phyloP scores from a whole-genome alignment of 257 asterid species.

The Henckelia pumila region DNA sequence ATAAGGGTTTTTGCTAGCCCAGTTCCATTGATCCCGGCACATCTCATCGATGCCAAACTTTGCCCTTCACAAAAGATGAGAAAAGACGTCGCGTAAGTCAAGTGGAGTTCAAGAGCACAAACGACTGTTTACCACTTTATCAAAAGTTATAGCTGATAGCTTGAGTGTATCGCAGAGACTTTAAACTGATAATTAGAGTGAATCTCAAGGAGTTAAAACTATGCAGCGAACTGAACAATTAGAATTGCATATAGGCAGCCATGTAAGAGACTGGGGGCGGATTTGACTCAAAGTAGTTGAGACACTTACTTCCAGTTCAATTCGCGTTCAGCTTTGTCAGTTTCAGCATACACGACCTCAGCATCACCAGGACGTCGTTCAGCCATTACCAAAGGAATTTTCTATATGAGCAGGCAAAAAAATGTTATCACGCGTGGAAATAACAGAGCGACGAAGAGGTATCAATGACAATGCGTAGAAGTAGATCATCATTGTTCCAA shows the following conservation, averaged over 20 bases:
- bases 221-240: too few species aligned
- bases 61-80: slow-evolving; percentile 42
- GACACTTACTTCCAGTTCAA: slow-evolving; percentile 80
- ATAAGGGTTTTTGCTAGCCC: slow-evolving; percentile 84
- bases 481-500: neutral
- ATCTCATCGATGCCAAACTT: slow-evolving; percentile 67
- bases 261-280: neutral
- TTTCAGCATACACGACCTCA: slow-evolving; percentile 70
- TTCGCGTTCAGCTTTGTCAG: slow-evolving; percentile 66
- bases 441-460: neutral
- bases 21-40: slow-evolving; percentile 86
- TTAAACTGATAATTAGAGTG: too few species aligned
- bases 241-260: too few species aligned
- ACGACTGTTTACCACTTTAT: neutral
- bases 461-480: neutral
- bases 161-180: too few species aligned
- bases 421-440: neutral
- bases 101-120: neutral
- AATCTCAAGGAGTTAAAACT: too few species aligned
- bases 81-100: neutral
- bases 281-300: neutral
- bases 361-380: slow-evolving; percentile 91
- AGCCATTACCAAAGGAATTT: slow-evolving; percentile 70
- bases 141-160: neutral
- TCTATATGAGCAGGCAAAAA: slow-evolving; percentile 30